Evolutionary conservation across 2,329 filamentous ascomycete species (phyloP).

Genomic region (Fusarium abutilonis): DNA sequence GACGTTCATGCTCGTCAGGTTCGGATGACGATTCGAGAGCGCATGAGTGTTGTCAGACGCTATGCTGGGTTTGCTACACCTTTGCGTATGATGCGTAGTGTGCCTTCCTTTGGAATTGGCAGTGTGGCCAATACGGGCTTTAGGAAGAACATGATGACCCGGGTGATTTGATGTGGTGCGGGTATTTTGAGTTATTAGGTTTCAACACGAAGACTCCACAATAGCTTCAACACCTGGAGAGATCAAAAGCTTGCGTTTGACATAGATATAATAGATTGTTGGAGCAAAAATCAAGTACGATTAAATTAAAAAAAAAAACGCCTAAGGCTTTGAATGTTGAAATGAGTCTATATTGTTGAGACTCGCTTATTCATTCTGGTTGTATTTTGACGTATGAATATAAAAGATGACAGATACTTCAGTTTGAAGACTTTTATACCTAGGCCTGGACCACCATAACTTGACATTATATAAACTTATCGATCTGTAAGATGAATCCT

Average conservation of each 20-base stretch:
- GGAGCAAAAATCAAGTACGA: no score
- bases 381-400: no score
- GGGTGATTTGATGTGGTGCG: conserved; percentile 13
- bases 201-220: conserved; percentile 33
- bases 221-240: conserved; percentile 32
- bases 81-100: conserved; percentile 37
- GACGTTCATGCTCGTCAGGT: conserved; percentile 35
- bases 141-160: conserved; percentile 35
- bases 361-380: no score
- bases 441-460: no score
- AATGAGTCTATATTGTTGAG: no score
- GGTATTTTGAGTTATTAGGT: conserved; percentile 6
- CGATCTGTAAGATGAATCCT: no score
- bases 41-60: conserved; percentile 24
- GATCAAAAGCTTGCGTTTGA: background rate
- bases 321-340: no score
- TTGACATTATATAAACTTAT: no score
- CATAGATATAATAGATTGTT: background rate
- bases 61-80: conserved; percentile 37
- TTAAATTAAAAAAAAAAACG: no score
- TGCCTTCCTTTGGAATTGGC: conserved; percentile 40
- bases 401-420: no score
- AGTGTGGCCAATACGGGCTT: conserved; percentile 41
- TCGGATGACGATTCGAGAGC: conserved; percentile 31
- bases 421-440: no score